Percentiles rank a stretch among this genome's conserved stretches.
Conservation (phyloP, 73 alveolate species). For the Paramecium bursaria region DNA sequence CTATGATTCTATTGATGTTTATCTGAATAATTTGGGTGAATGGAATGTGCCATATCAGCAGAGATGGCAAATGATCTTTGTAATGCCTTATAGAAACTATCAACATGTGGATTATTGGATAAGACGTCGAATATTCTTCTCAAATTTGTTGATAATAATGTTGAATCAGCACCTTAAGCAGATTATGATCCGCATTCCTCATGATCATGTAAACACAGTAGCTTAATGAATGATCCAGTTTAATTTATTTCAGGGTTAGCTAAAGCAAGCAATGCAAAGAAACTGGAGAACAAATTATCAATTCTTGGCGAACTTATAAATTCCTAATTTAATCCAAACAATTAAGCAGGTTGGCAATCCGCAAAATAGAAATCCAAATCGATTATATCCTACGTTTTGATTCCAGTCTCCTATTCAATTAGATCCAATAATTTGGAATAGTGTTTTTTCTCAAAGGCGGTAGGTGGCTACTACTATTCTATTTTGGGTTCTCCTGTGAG, state of each 20-base stretch:
- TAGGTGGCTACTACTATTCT: constrained; percentile 69
- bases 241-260: constrained; percentile 81
- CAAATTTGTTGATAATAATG: constrained; percentile 82
- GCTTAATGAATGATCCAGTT: constrained; percentile 79
- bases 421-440: constrained; percentile 78
- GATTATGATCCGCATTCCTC: constrained; percentile 97
- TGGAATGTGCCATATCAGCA: constrained; percentile 98
- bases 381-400: constrained; percentile 82
- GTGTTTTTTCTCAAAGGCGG: constrained; percentile 88
- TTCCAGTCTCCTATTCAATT: constrained; percentile 82
- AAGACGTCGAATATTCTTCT: constrained; percentile 85
- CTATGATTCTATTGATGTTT: constrained; percentile 91
- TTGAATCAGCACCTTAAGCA: constrained; percentile 96
- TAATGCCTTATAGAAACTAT: constrained; percentile 78
- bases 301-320: constrained; percentile 92
- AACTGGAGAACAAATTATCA: constrained; percentile 92
- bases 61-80: constrained; percentile 86
- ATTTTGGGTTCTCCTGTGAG: constrained; percentile 65
- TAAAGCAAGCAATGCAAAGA: constrained; percentile 91
- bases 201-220: constrained; percentile 92
- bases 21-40: constrained; percentile 97
- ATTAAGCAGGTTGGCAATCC: constrained; percentile 89
- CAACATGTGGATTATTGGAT: constrained; percentile 72
- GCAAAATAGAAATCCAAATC: constrained; percentile 92
- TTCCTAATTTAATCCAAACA: constrained; percentile 95